Base-by-base conservation (phyloP, 2,329 filamentous ascomycete species). In the Fusarium tricinctum region DNA sequence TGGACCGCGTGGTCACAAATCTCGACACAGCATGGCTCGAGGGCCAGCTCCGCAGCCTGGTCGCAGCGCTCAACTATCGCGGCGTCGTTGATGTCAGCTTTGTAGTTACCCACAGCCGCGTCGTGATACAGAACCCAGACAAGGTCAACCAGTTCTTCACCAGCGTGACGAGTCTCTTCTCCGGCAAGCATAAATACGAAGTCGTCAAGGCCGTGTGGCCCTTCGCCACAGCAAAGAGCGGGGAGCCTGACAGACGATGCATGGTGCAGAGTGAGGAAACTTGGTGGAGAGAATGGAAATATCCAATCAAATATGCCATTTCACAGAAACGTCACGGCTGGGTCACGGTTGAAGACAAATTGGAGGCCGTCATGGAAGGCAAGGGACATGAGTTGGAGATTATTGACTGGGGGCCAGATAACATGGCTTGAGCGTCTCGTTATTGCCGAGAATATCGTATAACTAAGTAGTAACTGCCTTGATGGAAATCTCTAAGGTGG, bases 151-250 rank as follows among this genome's bases (percentile, higher is more conserved):
- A 82, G 53, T 85, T 88, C 75, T 82, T 88, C 68, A 85, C 83
- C 14, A 83, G 79, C 23, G 79, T 88, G 26, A 80, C 83, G 3
- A 81, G 82, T 23, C 74, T 88, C 3, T 87, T 88, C 67, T 78
- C 80, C 1, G 84, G 85, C 5, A 85, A 83, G 73, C 83, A 81
- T 73, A 83, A 81, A 64, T 88, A 87, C 66, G 85, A 87, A 73
- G 83, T 86, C 4, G 80, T 86, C 48, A 85, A 86, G 72, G 80
- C 82, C 2, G 81, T 88, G 2, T 88, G 86, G 86, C 86, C 85
- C 5, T 88, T 86, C 75, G 86, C 86, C 3, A 84, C 83, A 65
- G 77, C 79, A 5, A 78, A 74, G 71, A 82, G 76, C 67, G 84
- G 78, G 39, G 83, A 84, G 63, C 73, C 65, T n/a, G 81, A 74